These are phyloP conservation scores for Colletotrichum tanaceti DNA, from an alignment of 2,329 filamentous ascomycete genomes.

Conservation along the genomic window DNA sequence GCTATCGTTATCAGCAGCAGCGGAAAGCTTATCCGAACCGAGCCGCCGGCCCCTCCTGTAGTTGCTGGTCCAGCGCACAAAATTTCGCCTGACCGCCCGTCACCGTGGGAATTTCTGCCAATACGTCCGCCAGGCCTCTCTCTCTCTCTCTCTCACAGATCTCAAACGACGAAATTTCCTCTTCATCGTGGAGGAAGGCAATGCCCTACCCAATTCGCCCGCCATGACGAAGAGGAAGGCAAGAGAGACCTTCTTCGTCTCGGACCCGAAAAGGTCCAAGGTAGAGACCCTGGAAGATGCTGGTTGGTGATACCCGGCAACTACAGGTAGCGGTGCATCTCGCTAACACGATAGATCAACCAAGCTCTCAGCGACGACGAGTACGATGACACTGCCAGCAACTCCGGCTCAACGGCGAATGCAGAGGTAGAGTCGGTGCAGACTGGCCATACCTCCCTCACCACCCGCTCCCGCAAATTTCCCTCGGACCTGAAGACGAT, in stretches of 20 bases:
- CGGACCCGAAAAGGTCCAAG: constrained; percentile 28
- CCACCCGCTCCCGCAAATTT: constrained; percentile 57
- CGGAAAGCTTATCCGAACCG: constrained; percentile 37
- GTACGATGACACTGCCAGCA: constrained; percentile 39
- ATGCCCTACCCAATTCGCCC: constrained; percentile 27
- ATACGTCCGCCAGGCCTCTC: constrained; percentile 28
- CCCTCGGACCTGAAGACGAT: constrained; percentile 82
- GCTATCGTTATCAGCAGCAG: constrained; percentile 30
- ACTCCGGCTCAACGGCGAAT: constrained; percentile 35
- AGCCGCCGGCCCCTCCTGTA: constrained; percentile 18
- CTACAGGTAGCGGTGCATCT: not conserved
- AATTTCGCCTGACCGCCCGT: constrained; percentile 38
- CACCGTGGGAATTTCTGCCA: constrained; percentile 26
- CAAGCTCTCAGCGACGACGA: constrained; percentile 38
- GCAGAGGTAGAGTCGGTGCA: constrained; percentile 38
- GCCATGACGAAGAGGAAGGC: constrained; percentile 40
- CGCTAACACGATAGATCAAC: constrained; percentile 21
- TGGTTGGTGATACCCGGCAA: constrained; percentile 21
- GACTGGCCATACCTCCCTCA: constrained; percentile 39
- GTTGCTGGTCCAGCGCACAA: constrained; percentile 31
- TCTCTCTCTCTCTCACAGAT: not conserved
- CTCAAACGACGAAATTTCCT: constrained; percentile 3
- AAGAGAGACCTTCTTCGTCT: constrained; percentile 9
- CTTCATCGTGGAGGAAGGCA: constrained; percentile 17
- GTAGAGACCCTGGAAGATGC: constrained; percentile 14